Evolutionary conservation across 2,329 filamentous ascomycete species (phyloP).

Genomic region (Fusarium fujikuroi): DNA sequence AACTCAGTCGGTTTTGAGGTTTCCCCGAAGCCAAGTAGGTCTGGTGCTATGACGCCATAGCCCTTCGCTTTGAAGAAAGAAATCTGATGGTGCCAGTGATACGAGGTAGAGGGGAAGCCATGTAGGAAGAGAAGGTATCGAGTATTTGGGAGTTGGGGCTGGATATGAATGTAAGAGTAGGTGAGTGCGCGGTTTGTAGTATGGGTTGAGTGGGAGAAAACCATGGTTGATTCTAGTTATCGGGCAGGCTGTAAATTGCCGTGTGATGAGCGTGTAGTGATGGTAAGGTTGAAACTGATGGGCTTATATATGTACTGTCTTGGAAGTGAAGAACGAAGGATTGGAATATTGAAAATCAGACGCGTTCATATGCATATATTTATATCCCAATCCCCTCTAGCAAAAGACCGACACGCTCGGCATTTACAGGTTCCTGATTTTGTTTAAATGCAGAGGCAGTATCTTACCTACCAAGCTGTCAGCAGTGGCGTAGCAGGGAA

Average conservation of each 20-base stretch:
- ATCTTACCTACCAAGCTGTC: rapidly evolving
- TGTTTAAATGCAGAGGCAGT: rapidly evolving
- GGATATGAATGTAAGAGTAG: not conserved
- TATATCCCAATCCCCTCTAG: rapidly evolving
- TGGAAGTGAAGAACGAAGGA: rapidly evolving
- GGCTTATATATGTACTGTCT: rapidly evolving
- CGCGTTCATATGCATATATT: not conserved
- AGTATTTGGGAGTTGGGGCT: not conserved
- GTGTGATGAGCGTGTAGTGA: rapidly evolving
- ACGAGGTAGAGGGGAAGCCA: not conserved
- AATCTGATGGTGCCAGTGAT: not conserved
- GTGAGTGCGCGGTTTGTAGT: not conserved
- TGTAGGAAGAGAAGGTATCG: not conserved
- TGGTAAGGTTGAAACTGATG: rapidly evolving
- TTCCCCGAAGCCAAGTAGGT: not conserved
- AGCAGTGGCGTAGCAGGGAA: not conserved
- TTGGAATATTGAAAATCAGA: not conserved
- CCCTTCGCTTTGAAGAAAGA: not conserved
- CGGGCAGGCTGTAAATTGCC: not conserved
- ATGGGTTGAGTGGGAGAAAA: rapidly evolving
- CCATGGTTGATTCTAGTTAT: not conserved
- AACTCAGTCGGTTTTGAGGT: not conserved
- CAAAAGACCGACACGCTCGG: not conserved
- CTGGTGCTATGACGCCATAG: not conserved
- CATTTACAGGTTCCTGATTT: rapidly evolving